Base-by-base conservation (phyloP, 768 basidiomycete genomes). In the Boletus huronensis region DNA sequence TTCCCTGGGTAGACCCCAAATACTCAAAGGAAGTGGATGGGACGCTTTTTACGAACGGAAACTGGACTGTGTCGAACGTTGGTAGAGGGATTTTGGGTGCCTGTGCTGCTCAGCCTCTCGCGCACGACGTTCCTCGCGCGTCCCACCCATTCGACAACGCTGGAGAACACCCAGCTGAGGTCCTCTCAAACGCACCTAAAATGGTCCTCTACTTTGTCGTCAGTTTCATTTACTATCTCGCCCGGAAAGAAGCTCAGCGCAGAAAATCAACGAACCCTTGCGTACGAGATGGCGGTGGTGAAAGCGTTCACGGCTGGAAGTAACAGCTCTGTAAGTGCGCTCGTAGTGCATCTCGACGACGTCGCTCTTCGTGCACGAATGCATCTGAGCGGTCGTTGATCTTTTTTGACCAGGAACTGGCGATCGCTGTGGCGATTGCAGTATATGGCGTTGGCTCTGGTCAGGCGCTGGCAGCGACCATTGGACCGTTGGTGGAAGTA, bases 221-320 rank as follows among this genome's bases (percentile, higher is more conserved):
- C 69, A 87, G 67, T 29, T 59, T 81, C n/a, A 71, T 87, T 17
- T 85, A 75, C 63, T 76, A 71, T 56, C 72, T 84, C 16, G 67
- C 74, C 11, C 63, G 76, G 40, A 64, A 69, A 38, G 71, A 76
- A 51, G 57, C 58, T 5, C 48, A 53, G 7, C 38, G 32, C 49
- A 32, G 51, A 28, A 48, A 53, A 19, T 49, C 50, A 14, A 44
- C 44, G 8, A 26, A 16, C 10, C 43, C 13, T 69, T 54, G 80
- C 80, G 7, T 93, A 91, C 62, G 79, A 90, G 61, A 81, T 83
- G 74, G 87, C 88, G 0, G 86, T 85, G 2, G 83, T 85, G 3
- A 90, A 92, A 63, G 78, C 83, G 0, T 93, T 93, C 69, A 91
- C 90, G 0, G 87, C 87, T 0, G 84, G 83, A 2, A 87, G 84